Evolutionary conservation across 768 basidiomycete genomes (phyloP).

Genomic region (Termitomyces sp.): DNA sequence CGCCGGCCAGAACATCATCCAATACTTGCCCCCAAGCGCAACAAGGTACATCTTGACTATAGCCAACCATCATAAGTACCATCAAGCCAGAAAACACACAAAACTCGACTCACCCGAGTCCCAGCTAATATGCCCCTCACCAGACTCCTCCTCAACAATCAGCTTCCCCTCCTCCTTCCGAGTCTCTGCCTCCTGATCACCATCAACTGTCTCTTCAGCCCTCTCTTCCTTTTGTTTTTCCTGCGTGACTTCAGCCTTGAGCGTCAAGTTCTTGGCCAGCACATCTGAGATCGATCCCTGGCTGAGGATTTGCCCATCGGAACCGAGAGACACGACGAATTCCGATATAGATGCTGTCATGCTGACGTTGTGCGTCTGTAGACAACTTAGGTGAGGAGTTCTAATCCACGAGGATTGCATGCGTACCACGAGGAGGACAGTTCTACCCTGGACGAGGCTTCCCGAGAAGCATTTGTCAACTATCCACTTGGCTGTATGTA

Average conservation of each 20-base stretch:
- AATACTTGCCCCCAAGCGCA: slow-evolving; percentile 28
- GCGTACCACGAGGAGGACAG: slow-evolving; percentile 73
- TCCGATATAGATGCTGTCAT: slow-evolving; percentile 45
- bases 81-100: no score
- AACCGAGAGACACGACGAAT: slow-evolving; percentile 48
- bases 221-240: slow-evolving; percentile 22
- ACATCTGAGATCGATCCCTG: slow-evolving; percentile 45
- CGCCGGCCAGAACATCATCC: slow-evolving; percentile 27
- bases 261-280: slow-evolving; percentile 29
- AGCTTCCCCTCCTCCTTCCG: slow-evolving; percentile 43
- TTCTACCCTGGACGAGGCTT: slow-evolving; percentile 68
- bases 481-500: slow-evolving; percentile 77
- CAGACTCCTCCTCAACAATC: slow-evolving; percentile 58
- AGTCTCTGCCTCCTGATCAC: slow-evolving; percentile 10
- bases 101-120: slow-evolving; percentile 25
- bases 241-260: slow-evolving; percentile 21
- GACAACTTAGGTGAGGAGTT: background rate
- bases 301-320: slow-evolving; percentile 44
- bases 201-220: slow-evolving; percentile 16
- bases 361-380: slow-evolving; percentile 43
- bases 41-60: slow-evolving; percentile 30
- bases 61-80: background rate
- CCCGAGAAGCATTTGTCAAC: slow-evolving; percentile 78
- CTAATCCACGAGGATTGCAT: background rate
- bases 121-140: slow-evolving; percentile 52